Percentiles rank a stretch among this genome's conserved stretches.
These are phyloP conservation scores for Pascua guehoae DNA, from an alignment of 1,284 basidiomycete genomes.

Conservation along the genomic window DNA sequence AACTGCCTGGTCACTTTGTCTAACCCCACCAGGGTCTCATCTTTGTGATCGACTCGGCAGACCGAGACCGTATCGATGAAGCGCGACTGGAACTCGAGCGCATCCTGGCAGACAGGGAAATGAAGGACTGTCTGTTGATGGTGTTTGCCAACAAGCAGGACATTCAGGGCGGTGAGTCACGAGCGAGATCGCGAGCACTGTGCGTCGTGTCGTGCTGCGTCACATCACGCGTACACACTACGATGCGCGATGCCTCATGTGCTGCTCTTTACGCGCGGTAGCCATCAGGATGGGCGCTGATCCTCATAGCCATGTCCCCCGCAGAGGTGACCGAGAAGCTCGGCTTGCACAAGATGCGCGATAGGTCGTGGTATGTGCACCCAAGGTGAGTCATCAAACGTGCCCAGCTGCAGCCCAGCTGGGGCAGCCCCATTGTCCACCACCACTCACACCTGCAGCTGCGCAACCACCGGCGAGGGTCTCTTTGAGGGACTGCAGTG, in stretches of 20 bases:
- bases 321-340: constrained; percentile 98
- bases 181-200: not conserved
- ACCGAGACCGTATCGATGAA: constrained; percentile 92
- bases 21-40: constrained; percentile 56
- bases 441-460: constrained; percentile 55
- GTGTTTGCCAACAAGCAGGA: constrained; percentile 99
- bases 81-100: constrained; percentile 93
- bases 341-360: constrained; percentile 90
- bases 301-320: constrained; percentile 81
- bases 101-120: constrained; percentile 94
- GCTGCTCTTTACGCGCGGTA: too few relatives aligned
- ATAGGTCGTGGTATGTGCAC: constrained; percentile 98
- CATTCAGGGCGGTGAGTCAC: constrained; percentile 78
- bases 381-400: constrained; percentile 65
- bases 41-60: constrained; percentile 67
- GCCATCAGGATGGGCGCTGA: not conserved
- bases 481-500: constrained; percentile 93
- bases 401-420: not conserved
- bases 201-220: not conserved
- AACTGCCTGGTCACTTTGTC: constrained; percentile 31
- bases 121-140: constrained; percentile 93
- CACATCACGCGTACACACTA: too few relatives aligned
- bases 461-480: constrained; percentile 92
- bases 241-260: not conserved
- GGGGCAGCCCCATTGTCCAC: not conserved